These are phyloP conservation scores for Microbotryum violaceum DNA, from an alignment of 1,284 basidiomycete species.

Conservation along the genomic window DNA sequence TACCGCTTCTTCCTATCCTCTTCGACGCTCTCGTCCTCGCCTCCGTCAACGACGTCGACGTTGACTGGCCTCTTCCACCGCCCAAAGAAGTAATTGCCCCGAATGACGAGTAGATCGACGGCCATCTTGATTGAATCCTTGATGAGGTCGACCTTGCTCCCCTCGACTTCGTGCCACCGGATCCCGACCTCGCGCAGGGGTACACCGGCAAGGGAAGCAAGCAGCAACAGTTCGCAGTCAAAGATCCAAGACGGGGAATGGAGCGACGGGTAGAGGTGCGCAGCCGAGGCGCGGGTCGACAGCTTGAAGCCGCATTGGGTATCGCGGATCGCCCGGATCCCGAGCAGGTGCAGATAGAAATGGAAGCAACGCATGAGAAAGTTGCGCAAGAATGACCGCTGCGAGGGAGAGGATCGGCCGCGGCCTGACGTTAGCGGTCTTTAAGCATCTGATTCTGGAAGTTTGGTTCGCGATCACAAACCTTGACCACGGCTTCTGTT, in stretches of 20 bases:
- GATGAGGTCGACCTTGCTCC: constrained; percentile 80
- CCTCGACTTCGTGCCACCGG: constrained; percentile 83
- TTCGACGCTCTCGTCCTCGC: neutral
- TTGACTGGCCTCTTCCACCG: constrained; percentile 43
- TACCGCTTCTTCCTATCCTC: neutral
- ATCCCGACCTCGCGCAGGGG: constrained; percentile 79
- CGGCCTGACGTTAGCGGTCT: too few relatives aligned
- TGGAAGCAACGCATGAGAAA: constrained; percentile 88
- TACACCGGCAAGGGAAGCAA: constrained; percentile 58
- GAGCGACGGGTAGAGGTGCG: constrained; percentile 70
- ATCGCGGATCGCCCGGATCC: constrained; percentile 73
- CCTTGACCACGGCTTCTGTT: constrained; percentile 89
- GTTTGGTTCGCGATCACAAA: constrained; percentile 39
- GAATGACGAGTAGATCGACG: constrained; percentile 70
- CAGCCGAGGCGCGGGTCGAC: constrained; percentile 70
- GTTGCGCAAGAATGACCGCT: constrained; percentile 81
- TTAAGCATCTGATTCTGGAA: too few relatives aligned
- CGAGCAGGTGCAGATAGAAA: constrained; percentile 69
- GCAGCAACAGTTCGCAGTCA: constrained; percentile 86
- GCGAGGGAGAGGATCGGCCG: constrained; percentile 4
- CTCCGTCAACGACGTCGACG: constrained; percentile 2
- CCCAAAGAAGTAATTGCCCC: constrained; percentile 72
- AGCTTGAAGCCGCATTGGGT: constrained; percentile 97
- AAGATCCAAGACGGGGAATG: constrained; percentile 71
- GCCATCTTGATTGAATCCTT: constrained; percentile 81